Base-by-base conservation (phyloP, 2,329 filamentous ascomycete species). In the Curvularia sp. region DNA sequence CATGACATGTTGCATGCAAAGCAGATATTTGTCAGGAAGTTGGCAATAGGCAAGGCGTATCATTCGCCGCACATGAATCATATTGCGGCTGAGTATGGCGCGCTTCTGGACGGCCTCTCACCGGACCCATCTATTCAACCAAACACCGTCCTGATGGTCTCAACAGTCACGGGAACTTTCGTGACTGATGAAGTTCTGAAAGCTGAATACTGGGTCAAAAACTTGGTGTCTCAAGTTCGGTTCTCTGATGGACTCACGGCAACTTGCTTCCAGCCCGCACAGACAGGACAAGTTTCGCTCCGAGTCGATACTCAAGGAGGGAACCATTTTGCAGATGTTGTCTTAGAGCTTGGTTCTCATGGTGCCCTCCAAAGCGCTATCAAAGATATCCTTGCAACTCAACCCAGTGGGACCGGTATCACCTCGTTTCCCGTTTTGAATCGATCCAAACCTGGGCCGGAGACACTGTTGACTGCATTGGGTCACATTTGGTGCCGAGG, bases 331-430 rank as follows among this genome's bases (percentile, higher is more conserved):
- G 38, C 28, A 8, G 48, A 52, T 12, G 15, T 62, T 18, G 8
- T 44, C 1, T 5, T 83, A 4, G 82, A 83, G 52, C 66, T 83
- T 13, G 81, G 81, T 0, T 77, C 80, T 2, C 81, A 83, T 57
- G 76, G 79, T 0, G 75, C 78, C 2, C 70, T 84, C 4, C 78
- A 77, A 49, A 57, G 61, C 28, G 62, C 64, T 4, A 9, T 54
- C 10, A 35, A 42, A 0, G 43, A 64, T 1, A 57, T 49, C 15
- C 31, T 60, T 1, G 67, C 55, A 15, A 15, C 33, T 20, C 35
- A 42, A 9, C 38, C 38, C 4, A 30, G 38, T 33, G 35, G 38
- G 9, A 26, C 26, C 10, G 13, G 38, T 28, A 26, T 28, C 13
- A 28, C 31, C 5, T 38, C 12, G 3, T 48, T 39, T 38, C 43